A percentile compares a stretch with the other conserved stretches of the same genome.
phyloP scores from a whole-genome alignment of 371 early-diverging fungal genomes.

The Rhizopus microsporus region DNA sequence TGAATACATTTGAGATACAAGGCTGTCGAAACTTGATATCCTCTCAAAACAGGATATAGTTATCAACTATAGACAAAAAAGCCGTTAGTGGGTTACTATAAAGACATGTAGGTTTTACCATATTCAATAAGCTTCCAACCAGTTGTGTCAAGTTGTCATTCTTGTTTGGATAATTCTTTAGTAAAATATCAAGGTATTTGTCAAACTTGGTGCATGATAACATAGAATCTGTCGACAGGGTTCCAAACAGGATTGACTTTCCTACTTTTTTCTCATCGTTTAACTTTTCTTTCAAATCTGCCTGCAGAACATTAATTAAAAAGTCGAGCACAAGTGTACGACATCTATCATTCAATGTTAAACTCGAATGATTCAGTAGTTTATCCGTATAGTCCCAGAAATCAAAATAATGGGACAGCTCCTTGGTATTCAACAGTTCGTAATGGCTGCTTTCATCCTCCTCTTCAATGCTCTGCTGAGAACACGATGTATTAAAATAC shows the following conservation, averaged over 20 bases:
- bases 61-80: slow-evolving; percentile 14
- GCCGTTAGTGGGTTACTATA: background rate
- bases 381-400: slow-evolving; percentile 16
- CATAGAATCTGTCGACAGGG: slow-evolving; percentile 10
- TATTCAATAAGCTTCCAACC: slow-evolving; percentile 15
- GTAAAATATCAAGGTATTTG: slow-evolving; percentile 13
- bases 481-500: slow-evolving; percentile 3
- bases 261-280: slow-evolving; percentile 4
- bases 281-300: slow-evolving; percentile 18
- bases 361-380: slow-evolving; percentile 1
- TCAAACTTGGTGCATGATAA: slow-evolving; percentile 9
- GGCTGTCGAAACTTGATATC: background rate
- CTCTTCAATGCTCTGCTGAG: background rate
- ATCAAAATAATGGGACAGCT: slow-evolving; percentile 14
- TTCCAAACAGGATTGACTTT: slow-evolving; percentile 13
- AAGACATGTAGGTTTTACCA: slow-evolving; percentile 8
- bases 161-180: slow-evolving; percentile 8
- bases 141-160: slow-evolving; percentile 11
- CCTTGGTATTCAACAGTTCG: slow-evolving; percentile 10
- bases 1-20: slow-evolving; percentile 9
- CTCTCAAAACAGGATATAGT: slow-evolving; percentile 15
- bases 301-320: slow-evolving; percentile 22
- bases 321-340: slow-evolving; percentile 14
- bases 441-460: slow-evolving; percentile 15
- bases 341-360: slow-evolving; percentile 1